These are phyloP conservation scores for Diaporthe batatas DNA, from an alignment of 2,329 filamentous ascomycete species.

Conservation along the genomic window DNA sequence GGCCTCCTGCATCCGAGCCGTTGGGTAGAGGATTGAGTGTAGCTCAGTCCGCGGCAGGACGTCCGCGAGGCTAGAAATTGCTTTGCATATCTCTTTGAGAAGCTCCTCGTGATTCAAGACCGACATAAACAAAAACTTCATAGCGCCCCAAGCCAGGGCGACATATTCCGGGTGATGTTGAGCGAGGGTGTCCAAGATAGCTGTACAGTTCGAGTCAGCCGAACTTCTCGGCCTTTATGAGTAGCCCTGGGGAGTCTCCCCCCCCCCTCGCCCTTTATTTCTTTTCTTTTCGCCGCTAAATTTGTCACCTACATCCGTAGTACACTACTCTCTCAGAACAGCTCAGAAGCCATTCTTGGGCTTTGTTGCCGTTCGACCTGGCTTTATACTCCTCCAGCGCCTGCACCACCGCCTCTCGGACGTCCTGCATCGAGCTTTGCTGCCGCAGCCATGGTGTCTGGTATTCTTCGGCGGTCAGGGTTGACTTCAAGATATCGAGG, in stretches of 20 bases:
- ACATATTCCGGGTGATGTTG: conserved; percentile 19
- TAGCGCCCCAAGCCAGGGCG: neutral
- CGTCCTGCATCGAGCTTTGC: conserved; percentile 3
- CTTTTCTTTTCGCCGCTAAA: too few relatives aligned
- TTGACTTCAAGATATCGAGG: conserved; percentile 1
- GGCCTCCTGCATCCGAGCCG: conserved; percentile 42
- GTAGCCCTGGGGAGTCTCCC: too few relatives aligned
- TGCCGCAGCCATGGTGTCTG: neutral
- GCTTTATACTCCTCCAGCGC: neutral
- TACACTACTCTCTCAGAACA: conserved; percentile 6
- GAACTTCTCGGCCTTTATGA: too few relatives aligned
- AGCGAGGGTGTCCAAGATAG: neutral
- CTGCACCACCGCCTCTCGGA: neutral
- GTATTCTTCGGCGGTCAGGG: conserved; percentile 1
- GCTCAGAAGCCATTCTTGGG: neutral
- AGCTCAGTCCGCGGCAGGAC: conserved; percentile 43
- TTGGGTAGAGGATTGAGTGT: conserved; percentile 43
- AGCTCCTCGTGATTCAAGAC: conserved; percentile 9
- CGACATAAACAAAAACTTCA: conserved; percentile 4
- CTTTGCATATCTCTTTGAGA: conserved; percentile 42
- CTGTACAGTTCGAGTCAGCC: neutral
- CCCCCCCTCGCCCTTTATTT: too few relatives aligned
- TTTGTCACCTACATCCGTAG: neutral
- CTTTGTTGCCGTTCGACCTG: neutral
- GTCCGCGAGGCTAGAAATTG: conserved; percentile 41